Base-by-base conservation (phyloP, 2,329 filamentous ascomycete genomes). In the Phaeosphaeria sp. region DNA sequence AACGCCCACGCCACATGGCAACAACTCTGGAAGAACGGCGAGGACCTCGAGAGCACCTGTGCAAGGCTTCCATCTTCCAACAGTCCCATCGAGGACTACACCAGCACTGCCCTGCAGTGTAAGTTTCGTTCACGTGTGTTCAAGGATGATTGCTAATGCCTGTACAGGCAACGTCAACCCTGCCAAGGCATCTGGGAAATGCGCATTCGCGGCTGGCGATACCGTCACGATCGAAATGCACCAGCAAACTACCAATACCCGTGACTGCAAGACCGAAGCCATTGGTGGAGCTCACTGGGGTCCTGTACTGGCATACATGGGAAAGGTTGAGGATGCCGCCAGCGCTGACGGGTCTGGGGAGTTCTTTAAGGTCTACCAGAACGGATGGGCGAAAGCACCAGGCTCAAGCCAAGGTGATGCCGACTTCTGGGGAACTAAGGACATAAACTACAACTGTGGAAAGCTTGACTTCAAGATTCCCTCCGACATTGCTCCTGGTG, bases 281-380 rank as follows among this genome's bases (percentile, higher is more conserved):
- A 61, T 72, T 39, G 69, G 69, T 33, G 69, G 69, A 42, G 67
- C 80, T 47, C 84, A 86, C 77, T 76, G 79, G 72, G 84, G 84
- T 9, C 84, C 84, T 39, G 72, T 85, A 66, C 78, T 83, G 61
- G 83, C 82, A 55, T 86, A 83, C 71, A 81, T 86, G 65, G 59
- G 63, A 51, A 68, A 69, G 56, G 68, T 72, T 13, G 67, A 72
- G 18, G 82, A 83, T 3, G 74, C 77, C 17, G 73, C 76, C 25
- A 63, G 68, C 18, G 73, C 74, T 50, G 79, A 82, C 52, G 82
- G 83, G 39, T 78, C 79, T 11, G 81, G 82, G 25, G 76, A 79
- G 58, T 83, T 84, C 72, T 86, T 83, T 64, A 82, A 79, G 72
- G 63, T 82, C 50, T 78, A 78, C 44, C 72, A 81, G 60, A 75